Evolutionary conservation across 2,329 filamentous ascomycete genomes (phyloP), one percentile per base, ranked within the genome.

Genomic region (Xylariaceae sp.): DNA sequence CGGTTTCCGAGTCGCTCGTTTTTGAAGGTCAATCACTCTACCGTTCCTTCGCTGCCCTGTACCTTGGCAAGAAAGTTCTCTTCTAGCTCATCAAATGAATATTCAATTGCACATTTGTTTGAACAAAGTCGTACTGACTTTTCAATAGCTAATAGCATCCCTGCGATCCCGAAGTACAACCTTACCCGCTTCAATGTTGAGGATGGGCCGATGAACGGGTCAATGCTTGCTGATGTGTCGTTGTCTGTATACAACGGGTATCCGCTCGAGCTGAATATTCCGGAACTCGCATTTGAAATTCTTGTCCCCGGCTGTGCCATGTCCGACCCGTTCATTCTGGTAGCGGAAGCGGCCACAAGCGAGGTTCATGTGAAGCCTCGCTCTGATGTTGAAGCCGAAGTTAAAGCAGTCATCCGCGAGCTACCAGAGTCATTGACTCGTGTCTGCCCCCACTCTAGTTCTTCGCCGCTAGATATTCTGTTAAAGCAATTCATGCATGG

Each of bases 1-100:
- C 80, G 23, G 76, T 99, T 57, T 83, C 85, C 49, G 86, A 96
- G 71, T 86, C 87, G 23, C 73, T 96, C 68, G 79, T 88, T 59
- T 88, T 98, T 76, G 85, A 93, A 88, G 89, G 91, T 95, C 82
- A 84, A 88, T 83, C 78, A 75, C 81, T 87, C 83, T 87, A 88
- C 72, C 79, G 78, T 68, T 81, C 81, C 72, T 84, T 84, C 77
- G 79, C 84, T 53, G 78, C 84, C 44, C 67, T 86, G 64, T 87
- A 84, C 61, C 79, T 87, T 68, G 83, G 85, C 65, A 77, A 85
- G 72, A 88, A 86, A 65, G 75, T 67, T 50, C 73, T 75, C 54
- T 70, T 74, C 60, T 77, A 68, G 67, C 58, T 67, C 68, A 52
- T 53, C 40, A 7, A 44, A 61, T 51, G 59, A 50, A 53, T 42